Percentiles rank a stretch among this genome's conserved stretches.
phyloP scores from a whole-genome alignment of 257 asterid species.

The Nicotiana knightiana region DNA sequence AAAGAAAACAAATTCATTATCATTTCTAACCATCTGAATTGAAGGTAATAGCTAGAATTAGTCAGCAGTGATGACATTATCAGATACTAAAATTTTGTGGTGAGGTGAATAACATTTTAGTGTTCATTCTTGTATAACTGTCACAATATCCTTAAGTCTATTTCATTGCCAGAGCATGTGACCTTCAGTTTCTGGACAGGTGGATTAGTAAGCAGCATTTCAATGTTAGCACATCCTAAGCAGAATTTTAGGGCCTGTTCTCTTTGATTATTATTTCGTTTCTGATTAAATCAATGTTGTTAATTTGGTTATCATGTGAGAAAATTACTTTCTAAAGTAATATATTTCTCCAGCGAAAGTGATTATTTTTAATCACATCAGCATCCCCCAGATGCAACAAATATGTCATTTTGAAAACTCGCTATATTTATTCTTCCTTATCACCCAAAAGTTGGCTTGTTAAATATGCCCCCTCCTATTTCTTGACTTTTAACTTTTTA shows the following conservation, averaged over 20 bases:
- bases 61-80: neutral
- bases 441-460: neutral
- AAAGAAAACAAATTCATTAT: neutral
- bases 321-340: neutral
- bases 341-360: neutral
- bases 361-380: neutral
- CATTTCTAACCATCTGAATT: neutral
- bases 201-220: neutral
- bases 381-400: neutral
- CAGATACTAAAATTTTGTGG: neutral
- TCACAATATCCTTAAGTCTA: too few relatives aligned
- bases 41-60: neutral
- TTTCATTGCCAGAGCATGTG: neutral
- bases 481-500: neutral
- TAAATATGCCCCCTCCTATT: neutral
- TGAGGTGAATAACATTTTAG: neutral
- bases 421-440: neutral
- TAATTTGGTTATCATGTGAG: neutral
- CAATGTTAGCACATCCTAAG: neutral
- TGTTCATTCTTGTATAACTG: too few relatives aligned
- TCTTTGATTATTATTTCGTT: neutral
- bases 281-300: neutral
- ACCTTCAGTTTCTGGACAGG: neutral
- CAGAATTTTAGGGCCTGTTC: neutral
- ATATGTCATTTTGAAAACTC: neutral